phyloP scores from a whole-genome alignment of 1,284 basidiomycete genomes.

The Apiotrichum brassicae region DNA sequence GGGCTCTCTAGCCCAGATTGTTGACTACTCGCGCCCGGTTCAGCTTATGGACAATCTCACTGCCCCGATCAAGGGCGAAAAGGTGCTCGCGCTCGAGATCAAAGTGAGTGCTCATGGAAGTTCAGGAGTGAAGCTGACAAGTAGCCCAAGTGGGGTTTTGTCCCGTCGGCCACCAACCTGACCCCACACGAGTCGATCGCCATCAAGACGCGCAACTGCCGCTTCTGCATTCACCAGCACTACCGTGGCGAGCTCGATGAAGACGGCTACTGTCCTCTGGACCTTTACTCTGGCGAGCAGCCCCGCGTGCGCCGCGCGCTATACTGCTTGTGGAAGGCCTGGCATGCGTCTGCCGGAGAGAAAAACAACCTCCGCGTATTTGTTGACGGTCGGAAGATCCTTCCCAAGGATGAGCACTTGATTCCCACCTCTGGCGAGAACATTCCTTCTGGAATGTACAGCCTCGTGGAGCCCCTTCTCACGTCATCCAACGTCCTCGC shows the following conservation, averaged over 20 bases:
- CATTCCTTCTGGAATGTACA: slow-evolving; percentile 11
- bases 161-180: slow-evolving; percentile 57
- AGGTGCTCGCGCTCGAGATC: slow-evolving; percentile 66
- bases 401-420: slow-evolving; percentile 52
- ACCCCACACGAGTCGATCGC: slow-evolving; percentile 55
- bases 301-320: slow-evolving; percentile 59
- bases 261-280: slow-evolving; percentile 70
- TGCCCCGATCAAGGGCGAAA: slow-evolving; percentile 40
- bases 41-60: slow-evolving; percentile 56
- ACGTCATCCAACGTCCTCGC: slow-evolving; percentile 55
- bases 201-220: slow-evolving; percentile 66
- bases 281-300: slow-evolving; percentile 68
- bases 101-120: slow-evolving; percentile 50
- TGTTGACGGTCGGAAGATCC: slow-evolving; percentile 56
- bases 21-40: slow-evolving; percentile 61
- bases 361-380: slow-evolving; percentile 78
- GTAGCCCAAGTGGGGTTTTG: slow-evolving; percentile 89
- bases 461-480: slow-evolving; percentile 53
- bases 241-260: slow-evolving; percentile 36
- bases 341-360: slow-evolving; percentile 57
- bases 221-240: slow-evolving; percentile 81
- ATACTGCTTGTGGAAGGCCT: slow-evolving; percentile 63
- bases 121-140: background rate
- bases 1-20: slow-evolving; percentile 48
- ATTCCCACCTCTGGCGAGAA: slow-evolving; percentile 11